Evolutionary conservation across 2,329 filamentous ascomycete genomes (phyloP).

Genomic region (Sporothrix brunneoviolacea): DNA sequence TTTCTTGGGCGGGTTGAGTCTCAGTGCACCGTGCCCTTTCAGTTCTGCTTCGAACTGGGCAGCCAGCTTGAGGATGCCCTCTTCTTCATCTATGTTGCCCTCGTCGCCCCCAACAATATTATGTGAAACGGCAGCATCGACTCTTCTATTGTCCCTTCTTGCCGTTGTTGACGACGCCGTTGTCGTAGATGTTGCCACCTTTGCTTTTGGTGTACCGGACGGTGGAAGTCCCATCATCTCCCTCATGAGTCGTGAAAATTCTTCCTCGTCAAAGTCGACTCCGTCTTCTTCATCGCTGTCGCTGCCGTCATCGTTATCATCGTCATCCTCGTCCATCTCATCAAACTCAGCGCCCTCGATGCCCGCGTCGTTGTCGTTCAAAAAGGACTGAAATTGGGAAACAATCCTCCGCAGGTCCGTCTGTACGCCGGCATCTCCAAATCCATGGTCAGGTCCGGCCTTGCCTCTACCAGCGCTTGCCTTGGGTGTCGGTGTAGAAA

Average conservation of each 20-base stretch:
- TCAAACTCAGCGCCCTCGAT: conserved; percentile 68
- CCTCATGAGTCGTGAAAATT: conserved; percentile 82
- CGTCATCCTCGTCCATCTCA: conserved; percentile 63
- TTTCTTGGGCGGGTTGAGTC: conserved; percentile 37
- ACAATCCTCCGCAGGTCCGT: conserved; percentile 85
- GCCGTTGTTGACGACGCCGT: neutral
- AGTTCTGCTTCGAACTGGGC: conserved; percentile 68
- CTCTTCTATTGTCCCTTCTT: neutral
- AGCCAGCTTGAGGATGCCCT: conserved; percentile 57
- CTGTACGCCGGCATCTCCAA: conserved; percentile 62
- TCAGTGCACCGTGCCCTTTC: conserved; percentile 59
- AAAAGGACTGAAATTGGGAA: conserved; percentile 82
- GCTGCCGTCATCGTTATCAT: conserved; percentile 42
- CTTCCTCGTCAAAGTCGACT: conserved; percentile 74
- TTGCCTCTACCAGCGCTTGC: conserved; percentile 26
- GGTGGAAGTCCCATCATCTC: conserved; percentile 73
- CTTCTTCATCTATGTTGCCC: conserved; percentile 27
- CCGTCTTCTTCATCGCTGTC: conserved; percentile 53
- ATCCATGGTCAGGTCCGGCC: too few species aligned
- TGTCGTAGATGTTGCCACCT: neutral
- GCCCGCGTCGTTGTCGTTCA: conserved; percentile 79
- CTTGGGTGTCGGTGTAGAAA: neutral
- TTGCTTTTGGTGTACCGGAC: neutral
- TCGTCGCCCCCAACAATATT: conserved; percentile 11
- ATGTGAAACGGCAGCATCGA: too few species aligned